Conservation (phyloP, 148 eudicot species). For the Heliamphora exappendiculata region DNA sequence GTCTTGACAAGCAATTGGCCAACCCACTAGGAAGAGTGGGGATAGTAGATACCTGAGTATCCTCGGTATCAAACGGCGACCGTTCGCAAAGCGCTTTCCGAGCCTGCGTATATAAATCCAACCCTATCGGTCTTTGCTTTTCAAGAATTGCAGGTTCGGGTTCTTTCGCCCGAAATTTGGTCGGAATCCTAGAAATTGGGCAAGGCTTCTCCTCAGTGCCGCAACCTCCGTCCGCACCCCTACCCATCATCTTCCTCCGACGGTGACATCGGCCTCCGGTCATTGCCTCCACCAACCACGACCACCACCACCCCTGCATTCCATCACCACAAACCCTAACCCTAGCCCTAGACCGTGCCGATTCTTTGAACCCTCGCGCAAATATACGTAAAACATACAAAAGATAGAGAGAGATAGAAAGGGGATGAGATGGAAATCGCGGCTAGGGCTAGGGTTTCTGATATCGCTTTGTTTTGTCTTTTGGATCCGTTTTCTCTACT, state of each 20-base stretch:
- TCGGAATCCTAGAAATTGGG: conserved; percentile 25
- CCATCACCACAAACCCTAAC: conserved; percentile 49
- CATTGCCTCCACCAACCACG: conserved; percentile 38
- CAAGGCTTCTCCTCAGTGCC: conserved; percentile 49
- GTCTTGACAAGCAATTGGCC: conserved; percentile 47
- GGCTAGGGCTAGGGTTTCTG: conserved; percentile 88
- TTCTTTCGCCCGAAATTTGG: conserved; percentile 19
- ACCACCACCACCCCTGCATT: conserved; percentile 34
- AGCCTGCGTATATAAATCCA: conserved; percentile 73
- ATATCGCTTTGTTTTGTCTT: conserved; percentile 16
- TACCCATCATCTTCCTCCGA: conserved; percentile 55
- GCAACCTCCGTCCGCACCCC: conserved; percentile 55
- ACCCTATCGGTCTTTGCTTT: not conserved
- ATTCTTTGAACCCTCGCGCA: conserved; percentile 4
- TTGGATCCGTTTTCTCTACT: conserved; percentile 30
- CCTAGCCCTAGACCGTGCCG: conserved; percentile 19
- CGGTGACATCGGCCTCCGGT: conserved; percentile 59
- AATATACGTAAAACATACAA: not conserved
- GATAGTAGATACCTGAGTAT: conserved; percentile 30
- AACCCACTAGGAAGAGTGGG: conserved; percentile 58
- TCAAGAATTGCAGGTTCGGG: conserved; percentile 24
- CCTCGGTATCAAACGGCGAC: conserved; percentile 77
- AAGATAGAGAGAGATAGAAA: not conserved
- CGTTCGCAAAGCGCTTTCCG: conserved; percentile 55
- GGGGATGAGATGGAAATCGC: conserved; percentile 9